A percentile compares a stretch with the other conserved stretches of the same genome.
phyloP scores from a whole-genome alignment of 352 stramenopile species.

The Ochromonadaceae sp. region DNA sequence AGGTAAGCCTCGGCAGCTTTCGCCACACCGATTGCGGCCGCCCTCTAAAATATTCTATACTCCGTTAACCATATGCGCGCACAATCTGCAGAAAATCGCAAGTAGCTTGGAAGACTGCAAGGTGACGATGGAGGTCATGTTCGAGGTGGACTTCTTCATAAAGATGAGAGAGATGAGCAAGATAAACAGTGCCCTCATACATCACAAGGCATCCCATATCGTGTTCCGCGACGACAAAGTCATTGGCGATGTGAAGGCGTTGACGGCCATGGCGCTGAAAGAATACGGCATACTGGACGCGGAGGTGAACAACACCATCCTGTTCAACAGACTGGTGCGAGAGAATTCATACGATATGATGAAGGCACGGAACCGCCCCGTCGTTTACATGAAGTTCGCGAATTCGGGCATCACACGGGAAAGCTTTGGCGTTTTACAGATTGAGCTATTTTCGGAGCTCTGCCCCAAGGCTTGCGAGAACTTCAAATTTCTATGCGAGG shows the following conservation, averaged over 20 bases:
- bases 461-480: conserved; percentile 2
- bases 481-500: background rate
- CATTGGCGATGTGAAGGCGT: background rate
- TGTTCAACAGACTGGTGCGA: background rate
- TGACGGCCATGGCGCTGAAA: background rate
- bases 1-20: too few relatives aligned
- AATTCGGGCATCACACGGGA: background rate
- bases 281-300: background rate
- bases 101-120: too few relatives aligned
- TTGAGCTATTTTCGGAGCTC: background rate
- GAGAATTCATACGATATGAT: background rate
- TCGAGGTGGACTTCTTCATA: too few relatives aligned
- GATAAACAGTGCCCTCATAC: too few relatives aligned
- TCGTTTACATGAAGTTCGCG: background rate
- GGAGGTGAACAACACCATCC: conserved; percentile 11
- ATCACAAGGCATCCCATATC: too few relatives aligned
- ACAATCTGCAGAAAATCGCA: too few relatives aligned
- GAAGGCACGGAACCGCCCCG: background rate
- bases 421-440: background rate
- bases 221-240: conserved; percentile 3
- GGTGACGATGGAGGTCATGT: too few relatives aligned
- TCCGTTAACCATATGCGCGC: too few relatives aligned
- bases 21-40: too few relatives aligned
- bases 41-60: too few relatives aligned
- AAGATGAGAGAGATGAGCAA: too few relatives aligned